Evolutionary conservation across 305 asterid species (phyloP), one percentile per base, ranked within the genome.

Genomic region (Striga hermonthica): DNA sequence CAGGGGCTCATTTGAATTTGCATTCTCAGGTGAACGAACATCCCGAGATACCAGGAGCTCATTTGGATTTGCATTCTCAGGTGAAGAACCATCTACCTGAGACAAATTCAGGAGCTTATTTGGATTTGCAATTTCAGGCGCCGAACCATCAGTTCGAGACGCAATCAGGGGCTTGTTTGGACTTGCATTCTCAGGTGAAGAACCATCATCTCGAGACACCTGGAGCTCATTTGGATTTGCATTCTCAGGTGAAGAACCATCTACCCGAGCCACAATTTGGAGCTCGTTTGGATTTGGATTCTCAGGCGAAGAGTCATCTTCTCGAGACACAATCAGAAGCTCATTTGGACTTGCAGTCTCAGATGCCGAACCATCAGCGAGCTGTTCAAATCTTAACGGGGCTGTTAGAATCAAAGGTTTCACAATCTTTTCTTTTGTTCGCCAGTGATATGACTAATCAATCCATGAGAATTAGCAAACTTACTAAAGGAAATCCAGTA

Each of bases 381-480:
- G 68, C 69, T 67, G 71, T 77, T 59, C 81, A 80, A 69, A 68
- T 69, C 1, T 64, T 67, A 55, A 80, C 74, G 28, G 84, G 61
- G 71, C 71, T 72, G 70, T 69, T 60, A 69, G 86, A 80, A 60
- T 64, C 70, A 38, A 75, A 69, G 44, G 66, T 74, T 43, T 72
- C 76, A 11, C 81, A 66, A 53, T 60, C 54, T 48, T 48, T 48
- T 48, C 3, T 7, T 8, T 15, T 10, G 14, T 48, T 49, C 7
- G 22, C 7, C 16, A 13, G 16, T 28, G 35, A 9, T 28, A 53
- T 22, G 9, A 53, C 59, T 16, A 52, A 53, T 3, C 57, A 5
- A 15, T 4, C 35, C 57, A 31, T 16, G 28, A 50, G 11, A 31
- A 13, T 50, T 50, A 50, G 31, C 28, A 4, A 13, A 13, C 7